These are phyloP conservation scores for Ascocoryne sarcoides DNA, from an alignment of 2,329 filamentous ascomycete genomes.

Conservation along the genomic window DNA sequence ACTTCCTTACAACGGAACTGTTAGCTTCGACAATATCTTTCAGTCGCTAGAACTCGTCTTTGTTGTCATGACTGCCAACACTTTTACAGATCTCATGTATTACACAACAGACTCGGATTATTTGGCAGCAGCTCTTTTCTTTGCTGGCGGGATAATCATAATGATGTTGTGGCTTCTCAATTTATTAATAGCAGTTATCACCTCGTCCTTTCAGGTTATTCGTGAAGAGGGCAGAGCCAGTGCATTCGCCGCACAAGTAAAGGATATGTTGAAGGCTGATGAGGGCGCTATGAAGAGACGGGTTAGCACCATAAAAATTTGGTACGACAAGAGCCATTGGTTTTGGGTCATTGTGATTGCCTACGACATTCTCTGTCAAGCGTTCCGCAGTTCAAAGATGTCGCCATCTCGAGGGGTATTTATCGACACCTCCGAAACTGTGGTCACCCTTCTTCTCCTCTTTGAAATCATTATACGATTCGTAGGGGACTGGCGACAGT, in stretches of 20 bases:
- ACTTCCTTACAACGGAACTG: slow-evolving; percentile 67
- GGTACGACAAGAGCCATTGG: slow-evolving; percentile 65
- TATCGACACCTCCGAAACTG: slow-evolving; percentile 63
- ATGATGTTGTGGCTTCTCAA: slow-evolving; percentile 96
- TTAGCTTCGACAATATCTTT: slow-evolving; percentile 91
- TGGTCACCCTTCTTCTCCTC: slow-evolving; percentile 70
- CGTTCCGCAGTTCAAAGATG: slow-evolving; percentile 71
- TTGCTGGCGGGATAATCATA: slow-evolving; percentile 69
- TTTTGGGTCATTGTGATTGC: slow-evolving; percentile 77
- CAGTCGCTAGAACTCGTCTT: slow-evolving; percentile 92
- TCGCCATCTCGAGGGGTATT: slow-evolving; percentile 47
- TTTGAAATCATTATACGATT: slow-evolving; percentile 78
- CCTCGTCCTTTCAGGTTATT: slow-evolving; percentile 96
- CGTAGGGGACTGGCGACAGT: slow-evolving; percentile 68
- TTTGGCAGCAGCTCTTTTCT: slow-evolving; percentile 72
- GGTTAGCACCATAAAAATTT: slow-evolving; percentile 48
- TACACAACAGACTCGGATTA: slow-evolving; percentile 89
- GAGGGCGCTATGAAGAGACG: slow-evolving; percentile 29
- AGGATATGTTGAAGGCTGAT: slow-evolving; percentile 24
- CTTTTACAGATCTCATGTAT: slow-evolving; percentile 91
- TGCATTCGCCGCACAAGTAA: slow-evolving; percentile 75
- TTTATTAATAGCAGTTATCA: slow-evolving; percentile 91
- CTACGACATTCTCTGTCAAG: slow-evolving; percentile 71
- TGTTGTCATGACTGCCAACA: slow-evolving; percentile 97
- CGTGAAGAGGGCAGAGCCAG: slow-evolving; percentile 91